phyloP scores from a whole-genome alignment of 306 rosid genomes.

The Senna siamea region DNA sequence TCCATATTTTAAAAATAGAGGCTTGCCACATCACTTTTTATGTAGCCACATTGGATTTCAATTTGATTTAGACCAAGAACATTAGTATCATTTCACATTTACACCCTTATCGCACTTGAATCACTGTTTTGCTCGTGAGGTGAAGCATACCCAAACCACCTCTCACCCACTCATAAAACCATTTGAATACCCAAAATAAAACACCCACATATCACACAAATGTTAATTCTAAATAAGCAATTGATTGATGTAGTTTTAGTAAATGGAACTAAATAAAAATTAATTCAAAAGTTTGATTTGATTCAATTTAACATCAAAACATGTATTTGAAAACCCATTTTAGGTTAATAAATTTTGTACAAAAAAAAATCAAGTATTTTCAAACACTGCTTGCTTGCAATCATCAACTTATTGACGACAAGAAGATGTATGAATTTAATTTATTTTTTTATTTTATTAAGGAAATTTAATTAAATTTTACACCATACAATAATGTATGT shows the following conservation, averaged over 20 bases:
- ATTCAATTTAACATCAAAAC: conserved; percentile 18
- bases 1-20: no score
- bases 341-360: conserved; percentile 37
- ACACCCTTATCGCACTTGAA: no score
- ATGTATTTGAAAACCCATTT: conserved; percentile 19
- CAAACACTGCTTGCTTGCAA: conserved; percentile 38
- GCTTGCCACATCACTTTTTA: no score
- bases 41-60: no score
- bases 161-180: no score
- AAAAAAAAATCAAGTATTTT: conserved; percentile 42
- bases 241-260: neutral
- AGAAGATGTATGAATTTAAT: conserved; percentile 24
- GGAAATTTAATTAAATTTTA: conserved; percentile 52
- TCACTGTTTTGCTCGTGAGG: no score
- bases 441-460: no score
- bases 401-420: conserved; percentile 49
- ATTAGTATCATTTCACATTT: no score
- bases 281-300: conserved; percentile 3
- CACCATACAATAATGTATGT: conserved; percentile 36
- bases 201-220: no score
- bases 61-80: no score
- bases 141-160: no score
- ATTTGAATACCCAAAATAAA: no score
- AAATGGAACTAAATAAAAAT: conserved; percentile 17
- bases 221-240: conserved; percentile 20